phyloP scores from a whole-genome alignment of 2,329 filamentous ascomycete species.

The Pyricularia sp. region DNA sequence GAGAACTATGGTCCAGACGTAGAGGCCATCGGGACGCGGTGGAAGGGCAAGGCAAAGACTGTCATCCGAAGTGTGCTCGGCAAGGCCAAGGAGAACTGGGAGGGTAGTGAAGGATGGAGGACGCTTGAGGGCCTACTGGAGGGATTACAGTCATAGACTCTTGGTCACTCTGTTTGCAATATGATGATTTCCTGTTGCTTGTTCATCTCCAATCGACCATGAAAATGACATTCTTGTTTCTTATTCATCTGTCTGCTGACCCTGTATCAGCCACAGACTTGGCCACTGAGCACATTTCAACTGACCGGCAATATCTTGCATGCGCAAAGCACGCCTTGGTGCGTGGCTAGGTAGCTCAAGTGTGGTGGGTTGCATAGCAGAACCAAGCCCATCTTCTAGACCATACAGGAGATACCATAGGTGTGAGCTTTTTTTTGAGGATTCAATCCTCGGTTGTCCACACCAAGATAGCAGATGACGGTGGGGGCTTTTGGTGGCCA shows the following conservation, averaged over 20 bases:
- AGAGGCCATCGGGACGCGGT: conserved; percentile 60
- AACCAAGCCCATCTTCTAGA: too few relatives aligned
- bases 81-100: conserved; percentile 70
- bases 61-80: conserved; percentile 75
- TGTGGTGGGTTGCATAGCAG: too few relatives aligned
- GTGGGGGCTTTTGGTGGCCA: not conserved
- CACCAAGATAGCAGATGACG: not conserved
- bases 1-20: conserved; percentile 60
- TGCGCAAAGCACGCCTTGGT: not conserved
- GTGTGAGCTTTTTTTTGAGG: too few relatives aligned
- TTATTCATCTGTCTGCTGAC: not conserved
- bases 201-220: not conserved
- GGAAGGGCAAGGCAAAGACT: conserved; percentile 80
- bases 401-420: too few relatives aligned
- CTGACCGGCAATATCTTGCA: too few relatives aligned
- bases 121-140: conserved; percentile 43
- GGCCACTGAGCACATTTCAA: too few relatives aligned
- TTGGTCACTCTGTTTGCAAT: not conserved
- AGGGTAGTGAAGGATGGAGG: conserved; percentile 58
- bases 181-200: not conserved
- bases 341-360: too few relatives aligned
- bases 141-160: conserved; percentile 23
- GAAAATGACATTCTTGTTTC: not conserved
- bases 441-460: not conserved
- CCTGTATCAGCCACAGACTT: too few relatives aligned